Conservation (phyloP, 179 eudicot genomes). For the Gypsophila paniculata region DNA sequence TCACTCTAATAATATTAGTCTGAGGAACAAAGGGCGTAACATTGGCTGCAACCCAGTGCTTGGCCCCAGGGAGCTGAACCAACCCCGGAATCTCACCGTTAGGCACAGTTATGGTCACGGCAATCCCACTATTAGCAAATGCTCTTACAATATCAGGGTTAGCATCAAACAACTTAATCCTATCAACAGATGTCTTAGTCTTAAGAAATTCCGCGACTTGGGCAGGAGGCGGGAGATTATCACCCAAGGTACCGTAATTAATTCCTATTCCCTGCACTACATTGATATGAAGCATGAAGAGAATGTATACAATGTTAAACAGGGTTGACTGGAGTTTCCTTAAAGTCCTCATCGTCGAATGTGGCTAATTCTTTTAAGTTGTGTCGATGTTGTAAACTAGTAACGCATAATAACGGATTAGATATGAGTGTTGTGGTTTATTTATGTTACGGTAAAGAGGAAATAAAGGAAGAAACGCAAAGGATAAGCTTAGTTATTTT, state of each 20-base stretch:
- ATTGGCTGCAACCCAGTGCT: conserved; percentile 44
- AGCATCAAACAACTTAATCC: conserved; percentile 60
- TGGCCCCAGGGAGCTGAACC: conserved; percentile 34
- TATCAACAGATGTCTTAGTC: conserved; percentile 49
- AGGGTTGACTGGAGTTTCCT: neutral
- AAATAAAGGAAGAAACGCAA: conserved; percentile 23
- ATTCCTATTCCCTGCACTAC: conserved; percentile 48
- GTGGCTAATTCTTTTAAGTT: neutral
- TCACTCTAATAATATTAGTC: conserved; percentile 46
- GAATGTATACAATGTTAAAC: neutral
- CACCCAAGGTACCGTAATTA: conserved; percentile 66
- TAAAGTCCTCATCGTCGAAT: neutral
- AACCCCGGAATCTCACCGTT: conserved; percentile 66
- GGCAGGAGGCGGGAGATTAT: conserved; percentile 78
- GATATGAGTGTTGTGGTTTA: conserved; percentile 8
- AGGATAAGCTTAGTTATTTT: neutral
- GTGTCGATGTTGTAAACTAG: neutral
- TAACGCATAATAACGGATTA: neutral
- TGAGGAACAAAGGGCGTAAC: conserved; percentile 53
- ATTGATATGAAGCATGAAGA: neutral
- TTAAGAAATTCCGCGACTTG: conserved; percentile 68
- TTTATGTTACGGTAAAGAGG: conserved; percentile 10
- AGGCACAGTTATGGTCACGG: conserved; percentile 60
- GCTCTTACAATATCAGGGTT: conserved; percentile 61
- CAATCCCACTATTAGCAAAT: conserved; percentile 59